Base-by-base conservation (phyloP, 1,139 yeast genomes). In the Blastobotrys ciferrii region DNA sequence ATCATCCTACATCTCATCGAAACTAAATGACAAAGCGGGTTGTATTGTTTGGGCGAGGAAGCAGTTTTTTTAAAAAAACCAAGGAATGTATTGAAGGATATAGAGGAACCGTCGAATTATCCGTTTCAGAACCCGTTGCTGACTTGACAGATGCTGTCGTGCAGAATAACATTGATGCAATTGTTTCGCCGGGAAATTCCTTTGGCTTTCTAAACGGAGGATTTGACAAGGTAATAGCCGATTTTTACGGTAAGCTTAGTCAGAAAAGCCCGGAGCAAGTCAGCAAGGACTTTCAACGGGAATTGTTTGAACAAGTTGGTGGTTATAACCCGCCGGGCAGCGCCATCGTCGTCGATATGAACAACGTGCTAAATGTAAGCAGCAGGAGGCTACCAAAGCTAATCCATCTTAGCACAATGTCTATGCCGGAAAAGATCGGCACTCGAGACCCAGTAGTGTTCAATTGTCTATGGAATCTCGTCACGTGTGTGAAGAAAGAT, bases 151-250 rank as follows among this genome's bases (percentile, higher is more conserved):
- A 49, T 9, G 59, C 53, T 2, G 41, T 58, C 1, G 41, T 41
- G 6, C 43, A 42, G 7, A 37, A 50, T 37, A 30, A 43, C 12
- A 48, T 61, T 15, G 59, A 53, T 23, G 53, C 75, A 1, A 65
- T 78, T 17, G 73, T 78, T 0, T 76, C 81, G 1, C 82, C 82
- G 0, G 81, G 81, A 0, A 78, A 78, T 53, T 74, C 80, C 1
- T 66, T 71, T 46, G 82, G 81, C 1, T 69, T 64, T 42, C 62
- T 78, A 54, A 76, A 76, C 3, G 82, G 82, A 2, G 81, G 82
- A 1, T 73, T 77, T 54, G 82, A 78, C 59, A 56, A 66, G 30
- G 75, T 72, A 0, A 54, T 77, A 17, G 68, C 72, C 12, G 49
- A 61, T 6, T 65, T 66, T 49, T 74, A 70, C 53, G 65, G 32